Conservation (phyloP, 768 basidiomycete species). For the Hypholoma fasciculare region DNA sequence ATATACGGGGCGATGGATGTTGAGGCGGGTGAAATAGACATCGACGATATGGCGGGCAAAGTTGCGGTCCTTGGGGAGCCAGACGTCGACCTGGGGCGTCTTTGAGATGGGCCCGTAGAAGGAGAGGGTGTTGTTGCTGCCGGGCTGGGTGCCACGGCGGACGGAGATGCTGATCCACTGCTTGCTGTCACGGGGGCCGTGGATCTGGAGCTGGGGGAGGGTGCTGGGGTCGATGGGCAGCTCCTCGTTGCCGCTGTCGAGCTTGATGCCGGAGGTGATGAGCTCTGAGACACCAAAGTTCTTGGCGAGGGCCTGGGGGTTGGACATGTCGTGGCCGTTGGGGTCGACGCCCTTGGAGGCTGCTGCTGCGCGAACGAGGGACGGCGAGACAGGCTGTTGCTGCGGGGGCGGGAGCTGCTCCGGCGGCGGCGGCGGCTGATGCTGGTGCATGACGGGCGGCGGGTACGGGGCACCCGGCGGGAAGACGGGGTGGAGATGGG, state of each 20-base stretch:
- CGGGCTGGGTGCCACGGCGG: conserved; percentile 43
- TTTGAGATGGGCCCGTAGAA: conserved; percentile 28
- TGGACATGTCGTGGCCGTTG: conserved; percentile 76
- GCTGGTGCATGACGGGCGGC: conserved; percentile 35
- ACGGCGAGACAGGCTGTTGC: conserved; percentile 19
- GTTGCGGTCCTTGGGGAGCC: conserved; percentile 76
- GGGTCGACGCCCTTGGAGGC: conserved; percentile 78
- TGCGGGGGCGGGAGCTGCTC: conserved; percentile 9
- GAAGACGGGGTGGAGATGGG: conserved; percentile 62
- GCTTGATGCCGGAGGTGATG: conserved; percentile 65
- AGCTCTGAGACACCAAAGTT: conserved; percentile 75
- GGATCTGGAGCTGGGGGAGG: conserved; percentile 51
- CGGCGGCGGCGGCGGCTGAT: conserved; percentile 22
- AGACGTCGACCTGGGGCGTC: conserved; percentile 47
- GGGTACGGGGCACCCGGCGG: conserved; percentile 31
- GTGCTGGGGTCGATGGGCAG: conserved; percentile 76
- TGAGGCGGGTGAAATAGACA: conserved; percentile 76
- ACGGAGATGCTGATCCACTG: conserved; percentile 63
- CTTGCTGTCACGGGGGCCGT: conserved; percentile 56
- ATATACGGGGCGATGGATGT: conserved; percentile 79
- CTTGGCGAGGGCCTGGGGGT: conserved; percentile 71
- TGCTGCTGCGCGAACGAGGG: conserved; percentile 17
- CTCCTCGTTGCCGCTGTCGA: conserved; percentile 67
- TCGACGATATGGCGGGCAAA: conserved; percentile 64
- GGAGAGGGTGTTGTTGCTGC: conserved; percentile 34